A percentile compares a stretch with the other conserved stretches of the same genome.
Conservation (phyloP, 371 early-diverging fungal genomes). For the Mucor saturninus region DNA sequence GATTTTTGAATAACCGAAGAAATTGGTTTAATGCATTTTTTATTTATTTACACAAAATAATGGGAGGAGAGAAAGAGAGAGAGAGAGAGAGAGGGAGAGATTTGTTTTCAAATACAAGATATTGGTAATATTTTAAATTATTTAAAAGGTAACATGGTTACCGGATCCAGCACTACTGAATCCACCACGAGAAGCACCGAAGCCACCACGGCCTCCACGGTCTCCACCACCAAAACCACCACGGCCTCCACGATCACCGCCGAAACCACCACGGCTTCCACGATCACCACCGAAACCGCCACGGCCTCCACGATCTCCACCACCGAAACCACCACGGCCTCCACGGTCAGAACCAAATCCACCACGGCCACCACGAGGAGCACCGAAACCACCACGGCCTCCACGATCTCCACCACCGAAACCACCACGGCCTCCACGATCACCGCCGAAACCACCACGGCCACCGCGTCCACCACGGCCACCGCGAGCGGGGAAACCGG, state of each 20-base stretch:
- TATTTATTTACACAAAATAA: slow-evolving; percentile 6
- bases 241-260: slow-evolving; percentile 14
- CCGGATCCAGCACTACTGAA: slow-evolving; percentile 6
- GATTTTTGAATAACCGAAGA: neutral
- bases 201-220: slow-evolving; percentile 16
- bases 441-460: slow-evolving; percentile 24
- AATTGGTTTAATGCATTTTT: neutral
- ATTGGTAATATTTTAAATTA: neutral
- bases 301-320: slow-evolving; percentile 15
- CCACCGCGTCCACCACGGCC: slow-evolving; percentile 24
- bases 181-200: slow-evolving; percentile 14
- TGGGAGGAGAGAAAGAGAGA: neutral
- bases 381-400: slow-evolving; percentile 17
- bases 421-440: slow-evolving; percentile 15
- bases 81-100: neutral
- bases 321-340: slow-evolving; percentile 21
- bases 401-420: slow-evolving; percentile 10
- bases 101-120: neutral
- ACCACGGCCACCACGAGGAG: slow-evolving; percentile 19
- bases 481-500: slow-evolving; percentile 15
- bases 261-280: slow-evolving; percentile 18
- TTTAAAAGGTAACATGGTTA: slow-evolving; percentile 24
- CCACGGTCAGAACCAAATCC: slow-evolving; percentile 14
- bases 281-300: slow-evolving; percentile 13
- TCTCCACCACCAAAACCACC: slow-evolving; percentile 3